Base-by-base conservation (phyloP, 23 red algal genomes). In the Cyanidium caldarium region DNA sequence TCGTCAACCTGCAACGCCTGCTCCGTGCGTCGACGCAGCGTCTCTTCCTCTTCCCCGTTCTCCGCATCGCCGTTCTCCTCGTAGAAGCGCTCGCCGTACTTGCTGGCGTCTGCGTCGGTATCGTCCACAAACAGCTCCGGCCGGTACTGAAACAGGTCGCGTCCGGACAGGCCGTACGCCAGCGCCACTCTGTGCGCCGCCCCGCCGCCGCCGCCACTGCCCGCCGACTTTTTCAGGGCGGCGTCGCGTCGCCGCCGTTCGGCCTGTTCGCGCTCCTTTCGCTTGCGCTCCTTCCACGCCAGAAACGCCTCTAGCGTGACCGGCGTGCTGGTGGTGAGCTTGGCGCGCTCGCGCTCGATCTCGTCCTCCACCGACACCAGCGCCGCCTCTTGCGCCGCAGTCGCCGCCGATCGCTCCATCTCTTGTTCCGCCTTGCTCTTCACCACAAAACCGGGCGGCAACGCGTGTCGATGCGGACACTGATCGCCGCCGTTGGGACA, bases 121-220 rank as follows among this genome's bases (percentile, higher is more conserved):
- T 98, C 92, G 39, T 98, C 92, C 33, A 89, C 92, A 72, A 98
- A 98, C 31, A 86, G 40, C n/a, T 86, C 84, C 40, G 76, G 65
- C 26, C 83, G 66, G 40, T 76, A 72, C 33, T 85, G 57, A 58
- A 98, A 98, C 1, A 98, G 73, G 38, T 88, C 80, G 21, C 80
- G 70, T 7, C 92, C 92, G 23, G 84, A 84, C 15, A 98, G 70
- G 13, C 81, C 81, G 39, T 79, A 1, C 87, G 80, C 38, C 79
- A 44, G 16, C 38, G 38, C 38, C 77, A 46, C 41, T 85, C 81
- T 3, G 72, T 72, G 39, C 84, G 81, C 0, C 40, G 46, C 72
- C 79, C 66, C 33, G 70, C 80, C 68, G 80, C 79, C 13, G 35
- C 28, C 38, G 73, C 68, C 20, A 38, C 65, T 20, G 58, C 80